phyloP scores from a whole-genome alignment of 331 rosid genomes.

The Acacia pycnantha region DNA sequence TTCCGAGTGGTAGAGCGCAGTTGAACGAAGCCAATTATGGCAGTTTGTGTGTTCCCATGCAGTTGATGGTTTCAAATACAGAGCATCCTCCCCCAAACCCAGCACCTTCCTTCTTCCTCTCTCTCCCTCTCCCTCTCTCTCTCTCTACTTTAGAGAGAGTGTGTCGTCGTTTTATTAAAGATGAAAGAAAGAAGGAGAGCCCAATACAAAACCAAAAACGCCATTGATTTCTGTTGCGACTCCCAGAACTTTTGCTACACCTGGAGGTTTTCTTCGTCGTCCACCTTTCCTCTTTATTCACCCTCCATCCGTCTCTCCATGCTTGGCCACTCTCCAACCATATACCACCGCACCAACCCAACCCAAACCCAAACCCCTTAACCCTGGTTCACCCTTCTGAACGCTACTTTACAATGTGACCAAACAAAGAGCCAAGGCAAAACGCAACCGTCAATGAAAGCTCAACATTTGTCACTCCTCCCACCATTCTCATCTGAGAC shows the following conservation, averaged over 20 bases:
- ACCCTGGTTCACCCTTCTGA: conserved; percentile 42
- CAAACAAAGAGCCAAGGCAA: conserved; percentile 20
- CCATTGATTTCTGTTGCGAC: conserved; percentile 65
- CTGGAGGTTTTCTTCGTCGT: conserved; percentile 37
- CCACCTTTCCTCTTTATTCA: conserved; percentile 33
- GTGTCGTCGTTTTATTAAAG: conserved; percentile 5
- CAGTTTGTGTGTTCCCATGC: conserved; percentile 29
- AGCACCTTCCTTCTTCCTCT: not conserved
- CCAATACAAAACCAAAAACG: conserved; percentile 35
- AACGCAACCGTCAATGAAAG: conserved; percentile 38
- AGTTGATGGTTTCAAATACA: conserved; percentile 24
- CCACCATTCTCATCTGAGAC: conserved; percentile 20
- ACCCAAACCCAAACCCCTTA: conserved; percentile 43
- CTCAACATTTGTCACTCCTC: conserved; percentile 55
- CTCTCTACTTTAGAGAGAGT: conserved; percentile 7
- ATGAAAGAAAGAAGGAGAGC: conserved; percentile 29
- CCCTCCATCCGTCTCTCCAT: conserved; percentile 62
- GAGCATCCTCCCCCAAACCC: not conserved
- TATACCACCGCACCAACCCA: conserved; percentile 12
- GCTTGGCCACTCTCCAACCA: conserved; percentile 49
- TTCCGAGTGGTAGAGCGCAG: conserved; percentile 5
- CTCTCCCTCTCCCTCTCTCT: not conserved
- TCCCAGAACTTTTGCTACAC: conserved; percentile 83
- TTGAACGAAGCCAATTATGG: conserved; percentile 19
- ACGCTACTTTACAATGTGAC: not conserved